A percentile compares a stretch with the other conserved stretches of the same genome.
Evolutionary conservation across 352 stramenopile species (phyloP).

Genomic region (Elongisporangium anandrum): DNA sequence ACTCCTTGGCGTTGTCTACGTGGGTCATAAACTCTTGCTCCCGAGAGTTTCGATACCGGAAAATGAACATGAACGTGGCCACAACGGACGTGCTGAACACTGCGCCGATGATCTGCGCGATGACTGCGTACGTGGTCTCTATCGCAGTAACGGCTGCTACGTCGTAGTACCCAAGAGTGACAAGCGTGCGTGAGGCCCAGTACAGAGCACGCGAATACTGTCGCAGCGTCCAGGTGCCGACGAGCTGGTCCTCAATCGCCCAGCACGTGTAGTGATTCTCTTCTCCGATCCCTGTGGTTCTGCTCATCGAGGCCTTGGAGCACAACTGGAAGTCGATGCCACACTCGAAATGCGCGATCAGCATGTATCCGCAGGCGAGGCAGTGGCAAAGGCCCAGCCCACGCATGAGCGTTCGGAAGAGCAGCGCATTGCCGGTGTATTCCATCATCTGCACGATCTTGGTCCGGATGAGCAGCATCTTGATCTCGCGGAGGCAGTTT

Average conservation of each 20-base stretch:
- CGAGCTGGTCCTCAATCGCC: conserved; percentile 63
- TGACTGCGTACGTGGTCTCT: conserved; percentile 53
- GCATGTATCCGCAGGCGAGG: conserved; percentile 64
- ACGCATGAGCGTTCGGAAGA: conserved; percentile 39
- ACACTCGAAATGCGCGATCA: conserved; percentile 62
- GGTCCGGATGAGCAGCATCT: conserved; percentile 33
- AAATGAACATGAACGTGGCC: conserved; percentile 69
- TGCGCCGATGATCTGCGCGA: conserved; percentile 55
- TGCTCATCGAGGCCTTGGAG: conserved; percentile 13
- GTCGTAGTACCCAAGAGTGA: conserved; percentile 63
- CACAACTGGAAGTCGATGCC: conserved; percentile 54
- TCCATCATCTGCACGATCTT: conserved; percentile 47
- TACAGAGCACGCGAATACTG: conserved; percentile 60
- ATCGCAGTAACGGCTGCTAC: conserved; percentile 40
- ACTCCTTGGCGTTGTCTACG: conserved; percentile 68
- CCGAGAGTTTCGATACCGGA: conserved; percentile 45
- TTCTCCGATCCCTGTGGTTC: neutral
- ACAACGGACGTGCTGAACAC: conserved; percentile 68
- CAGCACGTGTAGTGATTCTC: conserved; percentile 42
- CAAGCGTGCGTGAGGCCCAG: conserved; percentile 49
- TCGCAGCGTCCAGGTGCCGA: conserved; percentile 29
- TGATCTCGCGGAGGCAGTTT: conserved; percentile 40
- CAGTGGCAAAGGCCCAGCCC: conserved; percentile 50
- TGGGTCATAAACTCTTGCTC: conserved; percentile 67
- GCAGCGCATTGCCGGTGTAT: conserved; percentile 47